A percentile compares a stretch with the other conserved stretches of the same genome.
These are phyloP conservation scores for Pythium vanterpoolii DNA, from an alignment of 352 stramenopile species.

Conservation along the genomic window DNA sequence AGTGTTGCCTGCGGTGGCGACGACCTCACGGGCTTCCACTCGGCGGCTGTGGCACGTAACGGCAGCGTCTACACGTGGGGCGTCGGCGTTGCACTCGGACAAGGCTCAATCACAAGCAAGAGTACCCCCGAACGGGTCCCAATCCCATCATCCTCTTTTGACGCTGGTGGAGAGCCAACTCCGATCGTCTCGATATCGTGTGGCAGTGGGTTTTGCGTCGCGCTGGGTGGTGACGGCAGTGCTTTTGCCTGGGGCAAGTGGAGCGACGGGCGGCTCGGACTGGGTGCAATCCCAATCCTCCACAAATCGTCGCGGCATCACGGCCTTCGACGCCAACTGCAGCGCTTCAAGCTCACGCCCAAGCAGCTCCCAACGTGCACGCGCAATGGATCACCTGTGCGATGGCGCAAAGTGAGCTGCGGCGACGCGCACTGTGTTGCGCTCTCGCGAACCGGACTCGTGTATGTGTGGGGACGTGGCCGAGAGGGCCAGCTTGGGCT, in stretches of 20 bases:
- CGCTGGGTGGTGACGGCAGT: slow-evolving; percentile 42
- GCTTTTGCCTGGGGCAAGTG: slow-evolving; percentile 84
- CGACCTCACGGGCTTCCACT: slow-evolving; percentile 55
- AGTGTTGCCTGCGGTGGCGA: slow-evolving; percentile 55
- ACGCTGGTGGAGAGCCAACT: too few species aligned
- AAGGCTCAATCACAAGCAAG: slow-evolving; percentile 33
- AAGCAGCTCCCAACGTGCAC: slow-evolving; percentile 5
- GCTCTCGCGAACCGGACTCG: slow-evolving; percentile 40
- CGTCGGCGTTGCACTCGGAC: slow-evolving; percentile 45
- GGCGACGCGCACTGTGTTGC: slow-evolving; percentile 79
- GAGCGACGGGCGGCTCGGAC: slow-evolving; percentile 65
- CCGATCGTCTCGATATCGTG: slow-evolving; percentile 38
- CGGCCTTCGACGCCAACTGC: slow-evolving; percentile 44
- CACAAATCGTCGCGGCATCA: slow-evolving; percentile 34
- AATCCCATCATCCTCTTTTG: slow-evolving; percentile 14
- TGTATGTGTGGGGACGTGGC: slow-evolving; percentile 81
- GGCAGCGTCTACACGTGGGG: slow-evolving; percentile 81
- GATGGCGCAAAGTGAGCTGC: slow-evolving; percentile 46
- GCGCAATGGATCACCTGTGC: too few species aligned
- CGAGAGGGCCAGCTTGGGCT: slow-evolving; percentile 78
- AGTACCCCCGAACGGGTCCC: slow-evolving; percentile 30
- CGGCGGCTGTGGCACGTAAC: slow-evolving; percentile 52
- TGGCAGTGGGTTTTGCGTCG: slow-evolving; percentile 80
- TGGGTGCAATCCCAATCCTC: slow-evolving; percentile 57
- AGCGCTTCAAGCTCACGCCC: slow-evolving; percentile 54